phyloP scores from a whole-genome alignment of 163 green algal genomes.

The Chloroidium sp. region DNA sequence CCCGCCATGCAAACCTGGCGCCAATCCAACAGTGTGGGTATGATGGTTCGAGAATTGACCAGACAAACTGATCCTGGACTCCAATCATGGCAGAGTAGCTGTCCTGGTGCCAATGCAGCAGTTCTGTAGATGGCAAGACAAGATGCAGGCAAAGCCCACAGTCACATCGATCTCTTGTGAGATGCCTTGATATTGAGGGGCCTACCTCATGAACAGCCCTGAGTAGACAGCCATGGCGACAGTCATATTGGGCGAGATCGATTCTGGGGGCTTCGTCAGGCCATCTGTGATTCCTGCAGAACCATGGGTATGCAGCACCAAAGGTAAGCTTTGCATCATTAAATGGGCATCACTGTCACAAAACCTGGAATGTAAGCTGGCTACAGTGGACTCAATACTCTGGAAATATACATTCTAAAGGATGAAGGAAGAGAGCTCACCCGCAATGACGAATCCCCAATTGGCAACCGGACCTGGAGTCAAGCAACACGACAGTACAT shows the following conservation, averaged over 20 bases:
- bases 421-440: not conserved
- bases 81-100: not conserved
- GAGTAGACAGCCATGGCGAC: conserved; percentile 58
- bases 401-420: not conserved
- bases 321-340: not conserved
- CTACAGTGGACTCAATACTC: not conserved
- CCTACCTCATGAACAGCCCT: conserved; percentile 62
- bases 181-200: no score
- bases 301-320: not conserved
- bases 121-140: not conserved
- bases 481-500: conserved; percentile 4
- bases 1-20: conserved; percentile 57
- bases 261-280: conserved; percentile 42
- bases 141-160: no score
- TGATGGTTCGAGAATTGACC: not conserved
- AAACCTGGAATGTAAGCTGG: not conserved
- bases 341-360: not conserved
- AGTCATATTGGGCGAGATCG: conserved; percentile 62
- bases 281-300: not conserved
- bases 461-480: conserved; percentile 58
- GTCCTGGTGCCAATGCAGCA: not conserved
- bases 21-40: no score
- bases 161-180: no score
- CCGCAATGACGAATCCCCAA: conserved; percentile 60
- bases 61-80: not conserved